phyloP scores from a whole-genome alignment of 768 basidiomycete genomes.

The Termitomyces sp. region DNA sequence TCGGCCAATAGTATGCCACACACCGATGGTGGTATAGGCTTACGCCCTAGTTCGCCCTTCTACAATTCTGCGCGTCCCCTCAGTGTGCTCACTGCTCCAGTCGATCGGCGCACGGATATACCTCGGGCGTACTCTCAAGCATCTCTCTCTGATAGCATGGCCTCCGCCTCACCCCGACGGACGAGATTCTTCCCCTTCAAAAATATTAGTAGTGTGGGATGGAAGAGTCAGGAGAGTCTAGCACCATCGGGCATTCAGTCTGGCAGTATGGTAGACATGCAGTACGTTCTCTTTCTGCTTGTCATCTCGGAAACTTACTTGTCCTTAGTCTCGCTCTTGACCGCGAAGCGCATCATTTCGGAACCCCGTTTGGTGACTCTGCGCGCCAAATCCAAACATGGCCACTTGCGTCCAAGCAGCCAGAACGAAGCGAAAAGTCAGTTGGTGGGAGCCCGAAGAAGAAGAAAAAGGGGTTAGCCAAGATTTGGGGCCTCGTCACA shows the following conservation, averaged over 20 bases:
- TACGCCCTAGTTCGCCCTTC: constrained; percentile 56
- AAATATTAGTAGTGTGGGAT: constrained; percentile 64
- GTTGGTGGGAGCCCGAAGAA: constrained; percentile 56
- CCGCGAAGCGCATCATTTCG: constrained; percentile 40
- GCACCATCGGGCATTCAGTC: constrained; percentile 69
- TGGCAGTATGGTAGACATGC: constrained; percentile 91
- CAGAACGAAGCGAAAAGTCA: constrained; percentile 26
- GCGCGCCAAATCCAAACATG: constrained; percentile 50
- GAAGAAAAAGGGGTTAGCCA: constrained; percentile 72
- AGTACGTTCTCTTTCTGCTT: constrained; percentile 46
- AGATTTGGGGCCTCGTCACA: constrained; percentile 78
- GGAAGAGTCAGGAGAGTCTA: constrained; percentile 77
- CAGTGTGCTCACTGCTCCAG: constrained; percentile 54
- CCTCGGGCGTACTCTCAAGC: constrained; percentile 70
- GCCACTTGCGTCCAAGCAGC: constrained; percentile 18
- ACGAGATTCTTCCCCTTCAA: constrained; percentile 75
- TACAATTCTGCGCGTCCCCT: constrained; percentile 50
- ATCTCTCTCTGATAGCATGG: constrained; percentile 76
- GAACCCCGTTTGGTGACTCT: constrained; percentile 28
- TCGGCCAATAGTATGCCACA: constrained; percentile 53
- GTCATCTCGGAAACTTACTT: background rate
- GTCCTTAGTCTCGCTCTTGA: constrained; percentile 69
- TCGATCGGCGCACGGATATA: constrained; percentile 49
- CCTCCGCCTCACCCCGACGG: constrained; percentile 60
- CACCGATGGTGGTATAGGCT: constrained; percentile 53